These are phyloP conservation scores for Berkeleyomyces basicola DNA, from an alignment of 2,329 filamentous ascomycete species.

Conservation along the genomic window DNA sequence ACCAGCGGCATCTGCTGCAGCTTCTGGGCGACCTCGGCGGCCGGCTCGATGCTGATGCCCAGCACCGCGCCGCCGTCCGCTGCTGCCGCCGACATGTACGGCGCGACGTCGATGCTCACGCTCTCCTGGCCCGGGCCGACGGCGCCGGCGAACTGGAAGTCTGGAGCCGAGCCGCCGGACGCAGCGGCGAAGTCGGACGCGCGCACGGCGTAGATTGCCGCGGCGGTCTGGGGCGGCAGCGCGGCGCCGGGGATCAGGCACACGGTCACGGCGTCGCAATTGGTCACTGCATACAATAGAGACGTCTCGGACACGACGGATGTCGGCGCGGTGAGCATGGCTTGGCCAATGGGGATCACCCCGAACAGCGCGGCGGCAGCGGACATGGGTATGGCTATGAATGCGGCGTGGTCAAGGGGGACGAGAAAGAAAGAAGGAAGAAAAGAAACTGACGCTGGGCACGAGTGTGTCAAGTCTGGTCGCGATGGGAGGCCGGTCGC, in stretches of 20 bases:
- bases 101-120: conserved; percentile 64
- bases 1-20: conserved; percentile 41
- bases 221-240: conserved; percentile 61
- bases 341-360: conserved; percentile 42
- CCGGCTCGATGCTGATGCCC: conserved; percentile 69
- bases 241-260: conserved; percentile 68
- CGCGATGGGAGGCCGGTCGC: background rate
- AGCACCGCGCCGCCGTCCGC: conserved; percentile 42
- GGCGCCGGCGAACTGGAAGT: conserved; percentile 75
- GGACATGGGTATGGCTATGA: conserved; percentile 22
- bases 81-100: conserved; percentile 14
- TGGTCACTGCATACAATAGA: conserved; percentile 37
- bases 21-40: conserved; percentile 51
- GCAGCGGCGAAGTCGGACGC: conserved; percentile 24
- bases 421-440: background rate
- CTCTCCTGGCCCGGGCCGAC: conserved; percentile 82
- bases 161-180: conserved; percentile 27
- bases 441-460: background rate
- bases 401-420: background rate
- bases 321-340: conserved; percentile 37
- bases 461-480: background rate
- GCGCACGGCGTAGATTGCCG: conserved; percentile 72
- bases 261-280: conserved; percentile 58
- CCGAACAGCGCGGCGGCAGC: conserved; percentile 35
- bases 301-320: conserved; percentile 36